Evolutionary conservation across 768 basidiomycete species (phyloP).

Genomic region (Galerina sulciceps): DNA sequence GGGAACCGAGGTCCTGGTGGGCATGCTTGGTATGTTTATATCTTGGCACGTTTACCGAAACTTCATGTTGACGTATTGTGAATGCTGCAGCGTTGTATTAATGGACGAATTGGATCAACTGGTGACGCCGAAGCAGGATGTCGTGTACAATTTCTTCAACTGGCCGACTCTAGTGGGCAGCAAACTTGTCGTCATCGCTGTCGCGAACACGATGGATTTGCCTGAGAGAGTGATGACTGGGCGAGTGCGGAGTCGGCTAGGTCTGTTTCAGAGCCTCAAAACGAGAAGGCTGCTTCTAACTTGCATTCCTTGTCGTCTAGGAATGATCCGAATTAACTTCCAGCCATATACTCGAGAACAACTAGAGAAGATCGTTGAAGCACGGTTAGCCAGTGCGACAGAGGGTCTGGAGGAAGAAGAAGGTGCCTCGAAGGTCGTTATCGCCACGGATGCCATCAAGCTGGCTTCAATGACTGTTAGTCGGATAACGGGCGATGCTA

Average conservation of each 20-base stretch:
- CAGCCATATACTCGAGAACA: slow-evolving; percentile 82
- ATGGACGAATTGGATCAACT: slow-evolving; percentile 99
- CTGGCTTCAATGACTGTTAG: slow-evolving; percentile 76
- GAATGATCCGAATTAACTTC: slow-evolving; percentile 92
- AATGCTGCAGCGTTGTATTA: slow-evolving; percentile 78
- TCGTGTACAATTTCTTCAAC: slow-evolving; percentile 99
- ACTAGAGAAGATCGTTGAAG: slow-evolving; percentile 85
- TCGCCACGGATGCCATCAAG: slow-evolving; percentile 75
- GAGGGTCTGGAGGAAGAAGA: slow-evolving; percentile 52
- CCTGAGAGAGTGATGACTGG: slow-evolving; percentile 94
- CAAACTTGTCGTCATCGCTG: slow-evolving; percentile 92
- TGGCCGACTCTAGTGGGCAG: slow-evolving; percentile 93
- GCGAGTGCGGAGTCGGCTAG: slow-evolving; percentile 89
- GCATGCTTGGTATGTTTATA: slow-evolving; percentile 78
- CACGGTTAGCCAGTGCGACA: slow-evolving; percentile 68
- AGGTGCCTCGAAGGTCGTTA: slow-evolving; percentile 43
- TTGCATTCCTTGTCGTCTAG: slow-evolving; percentile 37
- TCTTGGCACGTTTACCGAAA: slow-evolving; percentile 1
- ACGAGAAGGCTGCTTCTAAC: neutral
- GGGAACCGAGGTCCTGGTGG: slow-evolving; percentile 75
- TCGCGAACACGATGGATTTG: slow-evolving; percentile 98
- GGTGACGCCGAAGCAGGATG: slow-evolving; percentile 94
- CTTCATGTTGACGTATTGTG: slow-evolving; percentile 1
- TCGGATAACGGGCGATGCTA: slow-evolving; percentile 90
- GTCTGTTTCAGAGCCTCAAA: slow-evolving; percentile 43